Percentiles rank a stretch among this genome's conserved stretches.
Conservation (phyloP, 1,284 basidiomycete genomes). For the Fomitopsis palustris region DNA sequence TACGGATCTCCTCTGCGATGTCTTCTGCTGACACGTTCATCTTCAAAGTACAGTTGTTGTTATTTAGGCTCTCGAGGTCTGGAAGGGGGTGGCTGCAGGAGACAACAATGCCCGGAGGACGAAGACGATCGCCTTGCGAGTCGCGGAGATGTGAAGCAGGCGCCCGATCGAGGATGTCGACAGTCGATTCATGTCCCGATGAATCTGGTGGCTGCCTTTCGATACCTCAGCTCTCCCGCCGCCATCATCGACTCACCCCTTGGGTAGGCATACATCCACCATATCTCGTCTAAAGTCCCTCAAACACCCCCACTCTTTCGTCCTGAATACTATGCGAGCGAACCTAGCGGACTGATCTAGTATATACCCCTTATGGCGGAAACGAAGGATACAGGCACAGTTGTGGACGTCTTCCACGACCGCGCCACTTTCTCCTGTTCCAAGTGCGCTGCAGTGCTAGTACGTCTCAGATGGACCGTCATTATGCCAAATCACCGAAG, state of each 20-base stretch:
- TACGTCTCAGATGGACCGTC: slow-evolving; percentile 29
- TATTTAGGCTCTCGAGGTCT: no score
- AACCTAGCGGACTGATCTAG: neutral
- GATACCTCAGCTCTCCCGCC: neutral
- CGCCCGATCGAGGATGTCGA: neutral
- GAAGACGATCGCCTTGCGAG: neutral
- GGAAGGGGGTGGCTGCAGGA: no score
- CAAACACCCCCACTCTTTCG: no score
- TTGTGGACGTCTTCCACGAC: slow-evolving; percentile 39
- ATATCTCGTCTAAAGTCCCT: no score
- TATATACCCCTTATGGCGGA: neutral
- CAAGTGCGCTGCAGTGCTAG: slow-evolving; percentile 64
- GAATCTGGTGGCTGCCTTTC: neutral
- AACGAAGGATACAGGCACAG: neutral
- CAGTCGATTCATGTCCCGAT: neutral
- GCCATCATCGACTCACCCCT: neutral
- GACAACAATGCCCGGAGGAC: no score
- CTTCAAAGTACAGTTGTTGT: no score
- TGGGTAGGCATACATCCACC: no score
- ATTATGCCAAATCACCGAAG: neutral
- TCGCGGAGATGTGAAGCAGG: neutral
- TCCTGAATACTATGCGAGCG: no score
- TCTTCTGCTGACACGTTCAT: slow-evolving; percentile 36
- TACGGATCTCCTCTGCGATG: slow-evolving; percentile 77
- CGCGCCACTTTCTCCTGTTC: slow-evolving; percentile 62